Conservation (phyloP, 2,329 filamentous ascomycete genomes). For the Corinectria fuckeliana region DNA sequence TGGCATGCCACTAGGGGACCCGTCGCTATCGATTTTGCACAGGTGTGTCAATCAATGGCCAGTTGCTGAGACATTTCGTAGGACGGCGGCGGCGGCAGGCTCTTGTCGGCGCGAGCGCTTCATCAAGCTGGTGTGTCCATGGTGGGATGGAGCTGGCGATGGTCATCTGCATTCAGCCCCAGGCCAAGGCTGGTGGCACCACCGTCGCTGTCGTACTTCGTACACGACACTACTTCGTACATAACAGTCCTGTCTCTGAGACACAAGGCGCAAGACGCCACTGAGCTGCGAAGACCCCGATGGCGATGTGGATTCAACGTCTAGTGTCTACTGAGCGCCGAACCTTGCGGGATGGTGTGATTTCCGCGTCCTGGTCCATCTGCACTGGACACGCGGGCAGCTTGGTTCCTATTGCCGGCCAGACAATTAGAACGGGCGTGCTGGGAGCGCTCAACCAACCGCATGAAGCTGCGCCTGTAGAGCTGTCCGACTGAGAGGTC, state of each 20-base stretch:
- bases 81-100: constrained; percentile 22
- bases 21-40: constrained; percentile 31
- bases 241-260: constrained; percentile 26
- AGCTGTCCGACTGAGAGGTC: constrained; percentile 14
- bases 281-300: constrained; percentile 20
- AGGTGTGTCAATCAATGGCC: constrained; percentile 23
- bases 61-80: constrained; percentile 38
- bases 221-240: constrained; percentile 26
- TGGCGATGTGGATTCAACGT: constrained; percentile 34
- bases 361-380: constrained; percentile 29
- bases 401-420: constrained; percentile 26
- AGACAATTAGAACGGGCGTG: constrained; percentile 26
- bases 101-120: constrained; percentile 20
- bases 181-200: constrained; percentile 28
- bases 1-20: constrained; percentile 34
- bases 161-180: constrained; percentile 23
- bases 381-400: constrained; percentile 21
- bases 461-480: constrained; percentile 30
- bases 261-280: constrained; percentile 27
- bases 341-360: constrained; percentile 36
- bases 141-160: constrained; percentile 26
- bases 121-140: constrained; percentile 27
- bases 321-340: constrained; percentile 26
- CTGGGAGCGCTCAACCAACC: constrained; percentile 30
- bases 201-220: constrained; percentile 24